phyloP scores from a whole-genome alignment of 2,329 filamentous ascomycete species.

The Knufia petricola region DNA sequence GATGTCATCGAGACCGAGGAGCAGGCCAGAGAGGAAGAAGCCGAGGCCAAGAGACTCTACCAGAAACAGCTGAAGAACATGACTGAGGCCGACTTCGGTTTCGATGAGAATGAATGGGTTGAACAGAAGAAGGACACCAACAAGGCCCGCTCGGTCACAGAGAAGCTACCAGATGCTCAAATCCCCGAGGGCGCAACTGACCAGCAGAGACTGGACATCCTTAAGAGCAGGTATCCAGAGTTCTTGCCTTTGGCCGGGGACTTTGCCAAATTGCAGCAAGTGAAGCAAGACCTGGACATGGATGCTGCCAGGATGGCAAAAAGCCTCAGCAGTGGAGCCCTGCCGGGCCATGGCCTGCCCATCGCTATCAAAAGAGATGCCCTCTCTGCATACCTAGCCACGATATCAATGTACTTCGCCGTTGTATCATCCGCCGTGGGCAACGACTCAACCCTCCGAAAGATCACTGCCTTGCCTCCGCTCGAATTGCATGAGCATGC shows the following conservation, averaged over 20 bases:
- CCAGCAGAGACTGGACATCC: conserved; percentile 63
- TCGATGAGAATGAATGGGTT: conserved; percentile 82
- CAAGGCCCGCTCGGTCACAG: conserved; percentile 43
- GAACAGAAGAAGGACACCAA: conserved; percentile 41
- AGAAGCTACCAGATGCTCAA: conserved; percentile 74
- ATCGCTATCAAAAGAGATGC: conserved; percentile 65
- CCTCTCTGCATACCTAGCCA: conserved; percentile 73
- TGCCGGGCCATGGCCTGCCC: conserved; percentile 38
- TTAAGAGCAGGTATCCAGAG: conserved; percentile 80
- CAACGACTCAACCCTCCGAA: conserved; percentile 31
- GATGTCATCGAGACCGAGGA: conserved; percentile 63
- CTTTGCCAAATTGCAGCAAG: conserved; percentile 57
- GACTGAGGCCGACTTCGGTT: conserved; percentile 84
- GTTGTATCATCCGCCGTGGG: conserved; percentile 69
- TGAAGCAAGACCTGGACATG: conserved; percentile 49
- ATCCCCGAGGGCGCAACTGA: conserved; percentile 69
- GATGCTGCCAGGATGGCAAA: conserved; percentile 50
- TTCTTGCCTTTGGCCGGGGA: conserved; percentile 80
- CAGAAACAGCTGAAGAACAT: conserved; percentile 84
- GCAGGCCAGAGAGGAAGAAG: conserved; percentile 75
- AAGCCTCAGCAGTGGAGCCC: conserved; percentile 21
- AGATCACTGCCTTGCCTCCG: conserved; percentile 56
- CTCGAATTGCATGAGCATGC: conserved; percentile 79
- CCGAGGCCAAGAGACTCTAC: conserved; percentile 77
- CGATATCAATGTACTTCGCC: conserved; percentile 88